Conservation (phyloP, 305 asterid genomes). For the Fraxinus sp. region DNA sequence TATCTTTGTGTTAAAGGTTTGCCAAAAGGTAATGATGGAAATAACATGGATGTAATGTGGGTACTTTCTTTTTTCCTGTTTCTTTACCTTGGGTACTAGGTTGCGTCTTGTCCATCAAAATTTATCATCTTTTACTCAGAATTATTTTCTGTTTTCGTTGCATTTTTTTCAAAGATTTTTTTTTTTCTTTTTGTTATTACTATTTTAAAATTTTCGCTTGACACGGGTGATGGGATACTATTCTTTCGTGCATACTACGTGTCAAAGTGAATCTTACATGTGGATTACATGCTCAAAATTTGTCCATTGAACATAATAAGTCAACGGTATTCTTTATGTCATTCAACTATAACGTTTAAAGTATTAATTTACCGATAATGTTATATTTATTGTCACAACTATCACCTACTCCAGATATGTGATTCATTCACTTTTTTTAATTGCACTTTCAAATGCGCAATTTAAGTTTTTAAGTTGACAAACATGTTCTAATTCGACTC, state of each 20-base stretch:
- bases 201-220: not conserved
- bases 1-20: conserved; percentile 6
- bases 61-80: not conserved
- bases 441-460: too few species aligned
- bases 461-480: too few species aligned
- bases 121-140: not conserved
- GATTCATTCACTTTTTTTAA: not conserved
- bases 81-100: not conserved
- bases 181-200: not conserved
- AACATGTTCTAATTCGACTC: not conserved
- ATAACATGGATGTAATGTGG: not conserved
- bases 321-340: not conserved
- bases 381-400: not conserved
- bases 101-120: not conserved
- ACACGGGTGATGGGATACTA: not conserved
- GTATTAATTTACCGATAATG: not conserved
- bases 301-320: not conserved
- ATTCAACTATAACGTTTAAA: not conserved
- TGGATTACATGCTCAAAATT: not conserved
- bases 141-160: not conserved
- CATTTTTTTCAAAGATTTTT: not conserved
- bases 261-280: not conserved
- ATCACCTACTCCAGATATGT: not conserved
- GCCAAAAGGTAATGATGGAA: not conserved
- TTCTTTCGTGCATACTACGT: not conserved